These are phyloP conservation scores for Wickerhamia fluorescens DNA, from an alignment of 805 yeast species.

Conservation along the genomic window DNA sequence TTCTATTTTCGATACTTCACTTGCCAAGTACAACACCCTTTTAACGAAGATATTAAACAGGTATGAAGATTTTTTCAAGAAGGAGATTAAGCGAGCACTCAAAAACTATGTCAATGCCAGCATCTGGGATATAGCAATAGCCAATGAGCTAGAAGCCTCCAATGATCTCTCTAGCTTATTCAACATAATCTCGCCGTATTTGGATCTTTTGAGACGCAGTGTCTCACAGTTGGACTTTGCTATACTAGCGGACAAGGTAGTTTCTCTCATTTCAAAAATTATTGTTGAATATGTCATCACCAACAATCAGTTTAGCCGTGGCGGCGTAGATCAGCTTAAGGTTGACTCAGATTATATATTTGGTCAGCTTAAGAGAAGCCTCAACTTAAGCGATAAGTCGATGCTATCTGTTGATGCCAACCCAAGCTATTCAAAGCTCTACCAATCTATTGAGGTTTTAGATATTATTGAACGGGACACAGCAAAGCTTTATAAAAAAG, in stretches of 20 bases:
- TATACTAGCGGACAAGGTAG: conserved; percentile 19
- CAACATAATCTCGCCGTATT: conserved; percentile 18
- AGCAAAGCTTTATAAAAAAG: conserved; percentile 13
- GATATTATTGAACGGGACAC: conserved; percentile 14
- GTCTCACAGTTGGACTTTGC: conserved; percentile 26
- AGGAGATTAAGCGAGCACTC: conserved; percentile 23
- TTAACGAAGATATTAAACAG: conserved; percentile 12
- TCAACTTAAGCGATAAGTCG: conserved; percentile 11
- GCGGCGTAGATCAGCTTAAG: conserved; percentile 27
- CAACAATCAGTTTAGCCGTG: conserved; percentile 28
- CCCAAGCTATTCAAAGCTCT: conserved; percentile 15
- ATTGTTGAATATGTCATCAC: conserved; percentile 32
- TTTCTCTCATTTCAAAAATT: conserved; percentile 19
- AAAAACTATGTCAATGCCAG: conserved; percentile 32
- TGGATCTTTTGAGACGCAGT: conserved; percentile 15
- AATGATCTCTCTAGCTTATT: conserved; percentile 17
- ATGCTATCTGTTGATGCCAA: conserved; percentile 17
- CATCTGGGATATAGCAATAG: conserved; percentile 21
- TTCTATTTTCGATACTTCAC: conserved; percentile 24
- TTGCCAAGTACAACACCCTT: conserved; percentile 18
- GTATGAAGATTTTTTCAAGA: conserved; percentile 24
- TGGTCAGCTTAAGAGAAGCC: conserved; percentile 10
- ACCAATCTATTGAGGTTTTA: conserved; percentile 25
- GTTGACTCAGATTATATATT: conserved; percentile 21
- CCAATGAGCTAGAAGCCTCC: conserved; percentile 9